Percentiles rank a stretch among this genome's conserved stretches.
phyloP scores from a whole-genome alignment of 1,139 yeast species.

The Hyphopichia burtonii region DNA sequence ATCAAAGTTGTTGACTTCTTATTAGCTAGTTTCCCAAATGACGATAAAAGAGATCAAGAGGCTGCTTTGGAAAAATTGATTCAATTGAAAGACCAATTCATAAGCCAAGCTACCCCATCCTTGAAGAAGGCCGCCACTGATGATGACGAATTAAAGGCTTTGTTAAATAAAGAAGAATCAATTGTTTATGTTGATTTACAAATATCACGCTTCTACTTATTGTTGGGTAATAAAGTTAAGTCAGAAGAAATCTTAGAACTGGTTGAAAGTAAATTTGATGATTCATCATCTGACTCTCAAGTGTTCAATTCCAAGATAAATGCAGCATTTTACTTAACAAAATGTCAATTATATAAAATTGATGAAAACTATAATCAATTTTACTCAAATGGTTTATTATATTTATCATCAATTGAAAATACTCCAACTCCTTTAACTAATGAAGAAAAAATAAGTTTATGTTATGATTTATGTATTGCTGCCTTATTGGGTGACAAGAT shows the following conservation, averaged over 20 bases:
- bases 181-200: slow-evolving; percentile 70
- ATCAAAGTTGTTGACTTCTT: slow-evolving; percentile 77
- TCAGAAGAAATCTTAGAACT: slow-evolving; percentile 71
- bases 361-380: slow-evolving; percentile 77
- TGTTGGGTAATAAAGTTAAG: slow-evolving; percentile 55
- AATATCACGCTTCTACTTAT: slow-evolving; percentile 68
- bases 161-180: slow-evolving; percentile 41
- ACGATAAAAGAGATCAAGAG: slow-evolving; percentile 41
- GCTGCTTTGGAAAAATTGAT: slow-evolving; percentile 59
- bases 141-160: slow-evolving; percentile 34
- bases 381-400: slow-evolving; percentile 61
- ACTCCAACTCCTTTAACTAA: slow-evolving; percentile 23
- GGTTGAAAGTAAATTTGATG: slow-evolving; percentile 60
- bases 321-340: slow-evolving; percentile 81
- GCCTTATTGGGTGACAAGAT: slow-evolving; percentile 91
- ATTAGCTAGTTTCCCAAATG: slow-evolving; percentile 41
- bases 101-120: slow-evolving; percentile 18
- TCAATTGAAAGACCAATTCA: slow-evolving; percentile 50
- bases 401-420: slow-evolving; percentile 52
- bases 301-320: slow-evolving; percentile 68
- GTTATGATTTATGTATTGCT: slow-evolving; percentile 80
- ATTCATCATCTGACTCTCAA: slow-evolving; percentile 13
- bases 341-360: slow-evolving; percentile 72
- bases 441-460: slow-evolving; percentile 44
- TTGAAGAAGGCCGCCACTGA: slow-evolving; percentile 26